Evolutionary conservation across 148 eudicot species (phyloP), one percentile per base, ranked within the genome.

Genomic region (Chenopodium formosanum): DNA sequence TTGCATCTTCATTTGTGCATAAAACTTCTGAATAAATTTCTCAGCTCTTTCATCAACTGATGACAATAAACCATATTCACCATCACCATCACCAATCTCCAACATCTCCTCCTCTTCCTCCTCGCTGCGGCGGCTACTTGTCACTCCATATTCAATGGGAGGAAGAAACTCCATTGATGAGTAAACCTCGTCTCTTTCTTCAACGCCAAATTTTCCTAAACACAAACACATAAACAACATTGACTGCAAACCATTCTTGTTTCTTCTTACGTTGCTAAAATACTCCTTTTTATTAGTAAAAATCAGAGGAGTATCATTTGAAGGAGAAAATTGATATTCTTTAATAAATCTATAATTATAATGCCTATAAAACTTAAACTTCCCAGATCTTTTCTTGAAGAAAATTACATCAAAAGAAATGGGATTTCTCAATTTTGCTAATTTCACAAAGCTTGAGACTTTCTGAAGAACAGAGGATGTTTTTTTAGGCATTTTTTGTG

Each of bases 41-140:
- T 81, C 84, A n/a, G 87, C 87, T 67, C 81, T 85, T 44, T 81
- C 87, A 81, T 85, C 82, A 73, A 84, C 79, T 9, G 81, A 81
- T 5, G 81, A 81, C 16, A 74, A 25, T 14, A 68, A 58, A 3
- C 25, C 47, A 77, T 66, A 78, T 50, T 81, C 79, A 50, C 48
- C 65, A 56, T 65, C 34, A 12, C 48, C 65, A 68, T 65, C 34
- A 12, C 37, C 32, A 4, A 58, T 16, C 16, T 75, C 83, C 70
- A 5, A 13, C 74, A 62, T 25, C 11, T 78, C 70, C 65, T 52
- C 0, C 74, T 67, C 82, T 4, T 29, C 62, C 40, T 81, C 83
- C 19, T 64, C 71, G 4, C 20, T 76, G 62, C 62, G 4, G 62
- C 22, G 1, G 16, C 62, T 12, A 9, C 64, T 68, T 7, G 12